Conservation (phyloP, 2,329 filamentous ascomycete genomes). For the Biscogniauxia sp. region DNA sequence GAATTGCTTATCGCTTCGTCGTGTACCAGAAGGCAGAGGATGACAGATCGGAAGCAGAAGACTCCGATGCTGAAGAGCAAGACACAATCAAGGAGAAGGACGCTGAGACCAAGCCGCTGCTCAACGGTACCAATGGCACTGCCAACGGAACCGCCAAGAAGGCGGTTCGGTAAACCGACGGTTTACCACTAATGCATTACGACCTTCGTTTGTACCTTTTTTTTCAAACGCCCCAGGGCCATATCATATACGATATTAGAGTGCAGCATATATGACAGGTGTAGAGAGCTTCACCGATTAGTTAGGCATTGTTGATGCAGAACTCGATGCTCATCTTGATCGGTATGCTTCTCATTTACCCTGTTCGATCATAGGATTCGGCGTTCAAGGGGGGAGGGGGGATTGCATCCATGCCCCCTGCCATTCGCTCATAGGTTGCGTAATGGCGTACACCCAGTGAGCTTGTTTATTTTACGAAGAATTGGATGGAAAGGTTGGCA, state of each 20-base stretch:
- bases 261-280: conserved; percentile 15
- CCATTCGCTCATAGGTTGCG: conserved; percentile 17
- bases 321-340: background rate
- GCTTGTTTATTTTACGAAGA: conserved; percentile 6
- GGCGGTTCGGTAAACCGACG: conserved; percentile 19
- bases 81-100: conserved; percentile 19
- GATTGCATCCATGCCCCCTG: conserved; percentile 14
- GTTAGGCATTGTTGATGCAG: background rate
- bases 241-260: conserved; percentile 16
- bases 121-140: conserved; percentile 30
- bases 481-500: conserved; percentile 12
- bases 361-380: conserved; percentile 6
- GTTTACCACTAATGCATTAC: conserved; percentile 6
- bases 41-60: conserved; percentile 68
- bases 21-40: conserved; percentile 62
- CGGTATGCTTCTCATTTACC: conserved; percentile 2
- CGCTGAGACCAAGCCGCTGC: conserved; percentile 16
- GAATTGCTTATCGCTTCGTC: conserved; percentile 71
- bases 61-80: conserved; percentile 55
- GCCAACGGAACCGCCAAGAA: conserved; percentile 24
- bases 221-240: background rate
- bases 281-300: conserved; percentile 6
- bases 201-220: conserved; percentile 17
- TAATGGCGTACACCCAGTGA: conserved; percentile 8
- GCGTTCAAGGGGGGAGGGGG: conserved; percentile 13